Evolutionary conservation across 2,329 filamentous ascomycete genomes (phyloP).

Genomic region (Coniochaeta ligniaria): DNA sequence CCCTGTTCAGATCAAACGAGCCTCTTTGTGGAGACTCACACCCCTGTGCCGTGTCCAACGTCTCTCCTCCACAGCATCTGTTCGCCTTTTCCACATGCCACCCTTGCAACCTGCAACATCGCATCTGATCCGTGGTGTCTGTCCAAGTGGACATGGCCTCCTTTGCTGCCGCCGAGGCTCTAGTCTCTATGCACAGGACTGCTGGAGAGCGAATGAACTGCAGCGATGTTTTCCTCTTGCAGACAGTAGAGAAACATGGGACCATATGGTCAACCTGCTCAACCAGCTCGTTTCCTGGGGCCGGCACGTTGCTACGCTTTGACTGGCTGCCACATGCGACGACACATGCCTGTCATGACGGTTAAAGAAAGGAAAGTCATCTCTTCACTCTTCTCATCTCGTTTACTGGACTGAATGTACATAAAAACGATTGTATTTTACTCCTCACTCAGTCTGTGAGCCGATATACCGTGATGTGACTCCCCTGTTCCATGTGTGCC

Average conservation of each 20-base stretch:
- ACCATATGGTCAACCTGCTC: neutral
- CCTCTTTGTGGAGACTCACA: neutral
- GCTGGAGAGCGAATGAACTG: neutral
- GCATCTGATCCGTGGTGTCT: neutral
- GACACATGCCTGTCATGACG: neutral
- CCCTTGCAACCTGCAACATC: neutral
- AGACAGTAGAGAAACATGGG: neutral
- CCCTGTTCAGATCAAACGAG: neutral
- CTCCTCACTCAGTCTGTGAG: neutral
- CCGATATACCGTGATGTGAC: neutral
- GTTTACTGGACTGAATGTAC: neutral
- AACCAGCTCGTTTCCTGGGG: neutral
- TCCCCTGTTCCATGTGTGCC: neutral
- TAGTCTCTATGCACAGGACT: neutral
- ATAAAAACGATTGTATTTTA: neutral
- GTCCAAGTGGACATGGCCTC: neutral
- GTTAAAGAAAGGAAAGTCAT: neutral
- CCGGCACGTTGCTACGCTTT: neutral
- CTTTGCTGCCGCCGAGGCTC: neutral
- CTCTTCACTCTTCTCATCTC: neutral
- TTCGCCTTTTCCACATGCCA: neutral
- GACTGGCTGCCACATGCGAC: constrained; percentile 3
- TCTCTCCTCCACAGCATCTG: neutral
- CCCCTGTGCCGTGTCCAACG: neutral
- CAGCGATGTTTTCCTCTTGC: neutral